Conservation (phyloP, 139 green algal genomes). For the Coelastrella sp. region DNA sequence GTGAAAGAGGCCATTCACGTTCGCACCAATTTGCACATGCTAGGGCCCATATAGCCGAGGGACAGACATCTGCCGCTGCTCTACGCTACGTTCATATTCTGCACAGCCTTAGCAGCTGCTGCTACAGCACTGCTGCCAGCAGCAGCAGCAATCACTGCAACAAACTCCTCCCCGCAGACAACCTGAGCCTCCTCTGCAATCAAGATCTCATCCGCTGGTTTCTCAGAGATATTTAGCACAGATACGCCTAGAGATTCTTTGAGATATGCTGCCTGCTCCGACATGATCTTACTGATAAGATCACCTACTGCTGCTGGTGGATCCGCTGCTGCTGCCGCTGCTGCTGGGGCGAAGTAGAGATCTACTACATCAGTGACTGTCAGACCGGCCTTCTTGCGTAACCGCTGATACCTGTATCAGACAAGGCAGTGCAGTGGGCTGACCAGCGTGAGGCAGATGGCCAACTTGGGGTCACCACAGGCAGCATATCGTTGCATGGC, state of each 20-base stretch:
- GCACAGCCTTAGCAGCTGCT: constrained; percentile 26
- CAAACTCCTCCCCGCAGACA: constrained; percentile 45
- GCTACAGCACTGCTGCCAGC: constrained; percentile 28
- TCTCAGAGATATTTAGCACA: constrained; percentile 54
- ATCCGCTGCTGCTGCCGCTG: background rate
- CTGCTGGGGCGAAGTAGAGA: constrained; percentile 65
- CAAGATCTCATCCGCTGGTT: constrained; percentile 61
- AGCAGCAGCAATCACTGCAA: constrained; percentile 48
- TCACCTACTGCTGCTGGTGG: constrained; percentile 23
- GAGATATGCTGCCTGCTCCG: constrained; percentile 64
- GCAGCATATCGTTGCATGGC: no score
- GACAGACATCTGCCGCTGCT: no score
- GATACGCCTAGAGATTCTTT: constrained; percentile 66
- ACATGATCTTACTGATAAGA: constrained; percentile 43
- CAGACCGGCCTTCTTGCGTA: constrained; percentile 93
- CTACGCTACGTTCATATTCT: constrained; percentile 14
- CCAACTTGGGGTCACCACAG: background rate
- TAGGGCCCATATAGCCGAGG: no score
- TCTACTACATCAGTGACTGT: constrained; percentile 79
- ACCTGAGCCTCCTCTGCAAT: constrained; percentile 66
- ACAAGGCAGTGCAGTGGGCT: background rate
- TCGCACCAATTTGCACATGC: no score
- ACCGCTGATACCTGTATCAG: constrained; percentile 88
- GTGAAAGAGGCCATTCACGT: no score
- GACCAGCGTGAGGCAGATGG: background rate